Conservation (phyloP, 257 asterid species). For the Dorcoceras hygrometricum region DNA sequence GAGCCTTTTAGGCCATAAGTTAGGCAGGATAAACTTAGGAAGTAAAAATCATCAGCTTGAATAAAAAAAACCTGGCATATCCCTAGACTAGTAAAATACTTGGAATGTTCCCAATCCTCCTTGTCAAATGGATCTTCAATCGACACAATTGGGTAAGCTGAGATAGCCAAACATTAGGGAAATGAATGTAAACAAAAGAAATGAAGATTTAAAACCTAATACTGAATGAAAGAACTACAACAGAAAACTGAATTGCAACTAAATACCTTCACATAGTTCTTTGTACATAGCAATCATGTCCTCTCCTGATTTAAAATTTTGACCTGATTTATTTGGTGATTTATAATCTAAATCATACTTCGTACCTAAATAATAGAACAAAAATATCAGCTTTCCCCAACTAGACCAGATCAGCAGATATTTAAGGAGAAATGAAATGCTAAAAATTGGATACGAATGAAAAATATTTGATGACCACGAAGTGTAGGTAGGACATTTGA, state of each 20-base stretch:
- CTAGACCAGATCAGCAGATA: conserved; percentile 21
- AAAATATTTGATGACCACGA: neutral
- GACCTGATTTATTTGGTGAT: conserved; percentile 78
- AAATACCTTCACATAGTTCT: conserved; percentile 77
- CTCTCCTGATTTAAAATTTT: conserved; percentile 88
- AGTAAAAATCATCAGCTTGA: conserved; percentile 23
- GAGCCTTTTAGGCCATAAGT: conserved; percentile 9
- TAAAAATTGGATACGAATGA: conserved; percentile 3
- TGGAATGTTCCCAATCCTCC: conserved; percentile 97
- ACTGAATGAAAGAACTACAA: conserved; percentile 17
- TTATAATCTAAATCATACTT: conserved; percentile 90
- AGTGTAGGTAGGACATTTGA: neutral
- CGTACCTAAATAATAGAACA: conserved; percentile 54
- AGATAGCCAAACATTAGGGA: conserved; percentile 21
- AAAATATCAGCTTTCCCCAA: conserved; percentile 27
- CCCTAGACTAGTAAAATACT: conserved; percentile 64
- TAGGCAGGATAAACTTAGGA: conserved; percentile 21
- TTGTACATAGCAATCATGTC: conserved; percentile 89
- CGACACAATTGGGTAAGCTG: conserved; percentile 88
- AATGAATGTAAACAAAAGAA: conserved; percentile 20
- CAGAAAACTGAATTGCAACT: conserved; percentile 12
- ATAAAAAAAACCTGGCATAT: conserved; percentile 73
- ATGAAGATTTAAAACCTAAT: conserved; percentile 6
- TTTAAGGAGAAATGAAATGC: conserved; percentile 16
- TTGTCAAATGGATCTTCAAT: conserved; percentile 99